These are phyloP conservation scores for Adansonia madagascariensis DNA, from an alignment of 441 rosid genomes.

Conservation along the genomic window DNA sequence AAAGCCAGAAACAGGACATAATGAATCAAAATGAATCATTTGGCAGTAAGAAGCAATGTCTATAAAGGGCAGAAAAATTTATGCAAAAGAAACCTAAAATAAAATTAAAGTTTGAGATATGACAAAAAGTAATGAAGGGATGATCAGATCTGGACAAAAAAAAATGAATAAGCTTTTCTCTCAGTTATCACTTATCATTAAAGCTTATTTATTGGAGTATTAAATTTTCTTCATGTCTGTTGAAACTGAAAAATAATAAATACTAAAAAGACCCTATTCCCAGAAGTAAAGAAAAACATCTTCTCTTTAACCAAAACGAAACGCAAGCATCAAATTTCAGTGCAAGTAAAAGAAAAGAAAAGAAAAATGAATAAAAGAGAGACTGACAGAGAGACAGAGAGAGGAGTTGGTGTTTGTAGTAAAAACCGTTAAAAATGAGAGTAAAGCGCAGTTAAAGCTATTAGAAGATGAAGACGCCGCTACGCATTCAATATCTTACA, in stretches of 20 bases:
- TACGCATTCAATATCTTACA: conserved; percentile 31
- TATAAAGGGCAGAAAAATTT: neutral
- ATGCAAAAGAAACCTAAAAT: neutral
- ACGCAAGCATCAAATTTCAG: conserved; percentile 3
- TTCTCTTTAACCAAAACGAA: conserved; percentile 10
- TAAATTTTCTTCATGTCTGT: neutral
- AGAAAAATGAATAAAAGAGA: neutral
- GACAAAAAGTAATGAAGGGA: neutral
- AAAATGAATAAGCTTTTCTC: neutral
- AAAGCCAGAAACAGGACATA: neutral
- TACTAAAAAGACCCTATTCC: neutral
- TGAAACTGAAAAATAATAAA: neutral
- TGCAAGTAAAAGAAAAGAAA: neutral
- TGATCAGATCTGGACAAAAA: conserved; percentile 16
- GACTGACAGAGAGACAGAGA: neutral
- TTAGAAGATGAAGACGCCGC: conserved; percentile 19
- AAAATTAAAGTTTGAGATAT: neutral
- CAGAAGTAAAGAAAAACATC: neutral
- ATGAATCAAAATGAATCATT: neutral
- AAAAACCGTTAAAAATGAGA: conserved; percentile 32
- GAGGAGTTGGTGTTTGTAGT: neutral
- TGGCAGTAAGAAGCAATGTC: neutral
- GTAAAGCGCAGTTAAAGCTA: neutral
- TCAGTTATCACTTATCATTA: conserved; percentile 1
- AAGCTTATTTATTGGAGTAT: neutral